Conservation (phyloP, 2,329 filamentous ascomycete genomes). For the Trichoderma breve region DNA sequence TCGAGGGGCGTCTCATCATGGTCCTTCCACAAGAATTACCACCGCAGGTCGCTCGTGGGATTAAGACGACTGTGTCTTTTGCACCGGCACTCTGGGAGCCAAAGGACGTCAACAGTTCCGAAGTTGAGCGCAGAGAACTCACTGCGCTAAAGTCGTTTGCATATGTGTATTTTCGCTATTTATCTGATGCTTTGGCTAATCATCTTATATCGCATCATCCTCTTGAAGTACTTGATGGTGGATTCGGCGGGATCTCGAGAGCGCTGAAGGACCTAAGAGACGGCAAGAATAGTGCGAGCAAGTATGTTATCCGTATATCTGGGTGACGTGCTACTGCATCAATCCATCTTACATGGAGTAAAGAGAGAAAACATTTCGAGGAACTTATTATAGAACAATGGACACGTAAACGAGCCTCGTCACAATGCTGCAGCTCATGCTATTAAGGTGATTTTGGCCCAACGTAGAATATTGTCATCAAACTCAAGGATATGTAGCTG, state of each 20-base stretch:
- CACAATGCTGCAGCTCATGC: not conserved
- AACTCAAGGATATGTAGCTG: too few relatives aligned
- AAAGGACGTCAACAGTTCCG: not conserved
- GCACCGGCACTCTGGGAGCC: not conserved
- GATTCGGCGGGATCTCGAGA: not conserved
- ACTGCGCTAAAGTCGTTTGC: not conserved
- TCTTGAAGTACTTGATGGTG: not conserved
- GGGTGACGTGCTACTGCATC: not conserved
- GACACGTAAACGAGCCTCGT: not conserved
- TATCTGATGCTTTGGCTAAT: not conserved
- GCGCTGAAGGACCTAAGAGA: not conserved
- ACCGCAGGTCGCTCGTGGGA: not conserved
- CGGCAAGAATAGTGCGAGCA: not conserved
- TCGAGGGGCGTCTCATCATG: not conserved
- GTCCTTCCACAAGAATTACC: not conserved
- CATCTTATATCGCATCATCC: not conserved
- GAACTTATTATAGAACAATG: not conserved
- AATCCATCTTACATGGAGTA: not conserved
- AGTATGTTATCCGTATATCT: not conserved
- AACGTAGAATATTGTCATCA: not conserved
- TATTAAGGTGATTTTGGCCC: not conserved
- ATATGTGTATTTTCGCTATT: not conserved
- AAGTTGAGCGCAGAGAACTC: too few relatives aligned
- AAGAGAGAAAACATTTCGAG: not conserved
- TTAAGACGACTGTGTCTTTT: not conserved